phyloP scores from a whole-genome alignment of 2,329 filamentous ascomycete genomes.

The Alternaria dauci region DNA sequence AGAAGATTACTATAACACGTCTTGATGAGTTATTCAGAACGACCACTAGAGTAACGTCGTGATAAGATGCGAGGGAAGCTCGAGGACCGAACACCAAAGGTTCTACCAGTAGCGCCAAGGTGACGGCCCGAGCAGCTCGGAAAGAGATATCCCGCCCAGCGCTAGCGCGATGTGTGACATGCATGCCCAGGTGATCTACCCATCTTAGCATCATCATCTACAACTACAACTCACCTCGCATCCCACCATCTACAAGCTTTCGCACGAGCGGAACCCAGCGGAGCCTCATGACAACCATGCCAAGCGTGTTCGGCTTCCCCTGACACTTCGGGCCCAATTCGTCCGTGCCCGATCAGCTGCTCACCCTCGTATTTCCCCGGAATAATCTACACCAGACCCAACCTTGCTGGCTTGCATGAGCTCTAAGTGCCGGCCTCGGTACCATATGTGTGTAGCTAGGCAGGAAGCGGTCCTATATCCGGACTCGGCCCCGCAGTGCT shows the following conservation, averaged over 20 bases:
- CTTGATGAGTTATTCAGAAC: background rate
- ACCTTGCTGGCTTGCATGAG: background rate
- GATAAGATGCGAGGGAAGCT: background rate
- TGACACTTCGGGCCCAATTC: background rate
- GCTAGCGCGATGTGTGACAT: constrained; percentile 1
- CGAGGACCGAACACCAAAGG: background rate
- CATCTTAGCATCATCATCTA: background rate
- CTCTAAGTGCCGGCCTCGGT: background rate
- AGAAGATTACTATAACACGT: background rate
- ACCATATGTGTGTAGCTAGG: background rate
- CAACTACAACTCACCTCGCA: background rate
- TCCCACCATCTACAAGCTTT: background rate
- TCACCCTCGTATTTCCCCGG: background rate
- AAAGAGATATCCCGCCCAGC: background rate
- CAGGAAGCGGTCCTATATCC: background rate
- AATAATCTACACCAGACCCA: background rate
- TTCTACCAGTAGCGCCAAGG: background rate
- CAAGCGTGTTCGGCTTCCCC: background rate
- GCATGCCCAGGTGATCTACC: constrained; percentile 2
- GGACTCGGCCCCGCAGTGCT: background rate
- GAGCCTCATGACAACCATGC: background rate
- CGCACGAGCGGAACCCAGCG: background rate
- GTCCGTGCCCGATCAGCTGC: background rate
- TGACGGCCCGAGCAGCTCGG: background rate
- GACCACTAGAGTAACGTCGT: too few relatives aligned